phyloP scores from a whole-genome alignment of 768 basidiomycete genomes.

The Rhodosporidiobolus sp. region DNA sequence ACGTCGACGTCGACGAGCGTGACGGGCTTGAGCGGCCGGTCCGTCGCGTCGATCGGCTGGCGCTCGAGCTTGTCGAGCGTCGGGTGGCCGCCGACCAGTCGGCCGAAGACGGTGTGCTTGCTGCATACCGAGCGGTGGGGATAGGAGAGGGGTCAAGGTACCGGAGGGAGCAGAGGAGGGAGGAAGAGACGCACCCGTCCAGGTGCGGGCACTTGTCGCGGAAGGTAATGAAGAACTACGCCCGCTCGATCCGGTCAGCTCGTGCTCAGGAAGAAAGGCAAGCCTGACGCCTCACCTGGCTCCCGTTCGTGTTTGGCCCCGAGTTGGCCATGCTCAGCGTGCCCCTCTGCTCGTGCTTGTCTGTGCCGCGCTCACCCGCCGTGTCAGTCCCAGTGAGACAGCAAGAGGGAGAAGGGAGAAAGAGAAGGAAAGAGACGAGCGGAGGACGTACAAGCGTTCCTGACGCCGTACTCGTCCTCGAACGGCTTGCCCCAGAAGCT shows the following conservation, averaged over 20 bases:
- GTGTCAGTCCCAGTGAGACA: no score
- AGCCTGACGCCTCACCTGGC: conserved; percentile 55
- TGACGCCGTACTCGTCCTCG: conserved; percentile 85
- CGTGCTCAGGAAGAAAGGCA: no score
- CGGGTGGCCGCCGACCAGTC: conserved; percentile 92
- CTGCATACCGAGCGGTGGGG: not conserved
- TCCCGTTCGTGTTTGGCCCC: conserved; percentile 83
- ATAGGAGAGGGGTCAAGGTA: not conserved
- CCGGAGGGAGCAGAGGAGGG: not conserved
- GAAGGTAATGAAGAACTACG: conserved; percentile 86
- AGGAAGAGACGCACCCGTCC: conserved; percentile 68
- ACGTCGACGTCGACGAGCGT: conserved; percentile 48
- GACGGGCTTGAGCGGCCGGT: conserved; percentile 79
- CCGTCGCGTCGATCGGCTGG: conserved; percentile 76
- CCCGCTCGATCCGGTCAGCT: no score
- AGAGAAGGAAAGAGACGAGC: not conserved
- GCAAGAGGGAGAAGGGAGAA: no score
- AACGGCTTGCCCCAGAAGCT: conserved; percentile 95
- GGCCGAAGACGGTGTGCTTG: conserved; percentile 72
- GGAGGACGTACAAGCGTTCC: conserved; percentile 68
- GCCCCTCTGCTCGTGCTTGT: conserved; percentile 62
- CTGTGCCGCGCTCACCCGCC: no score
- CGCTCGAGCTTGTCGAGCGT: conserved; percentile 79
- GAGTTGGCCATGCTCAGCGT: conserved; percentile 92
- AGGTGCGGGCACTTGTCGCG: conserved; percentile 68